phyloP scores from a whole-genome alignment of 495 filamentous ascomycete species.

The Aspergillus conjunctus region DNA sequence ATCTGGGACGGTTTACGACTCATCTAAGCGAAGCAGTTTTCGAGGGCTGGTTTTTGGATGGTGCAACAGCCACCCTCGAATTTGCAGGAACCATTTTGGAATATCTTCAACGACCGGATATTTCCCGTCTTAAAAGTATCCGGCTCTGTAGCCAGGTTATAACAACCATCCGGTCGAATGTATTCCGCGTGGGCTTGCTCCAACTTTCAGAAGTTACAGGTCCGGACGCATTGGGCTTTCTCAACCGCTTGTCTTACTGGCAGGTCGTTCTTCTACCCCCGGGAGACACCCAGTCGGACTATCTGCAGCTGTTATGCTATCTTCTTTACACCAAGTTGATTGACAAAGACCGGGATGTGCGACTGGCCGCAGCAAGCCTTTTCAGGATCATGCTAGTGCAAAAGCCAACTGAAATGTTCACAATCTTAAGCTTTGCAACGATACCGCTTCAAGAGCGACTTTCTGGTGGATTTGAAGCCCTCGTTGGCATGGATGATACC shows the following conservation, averaged over 20 bases:
- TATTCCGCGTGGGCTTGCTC: slow-evolving; percentile 76
- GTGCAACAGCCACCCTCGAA: slow-evolving; percentile 73
- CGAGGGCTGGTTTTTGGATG: slow-evolving; percentile 93
- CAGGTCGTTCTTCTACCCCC: slow-evolving; percentile 84
- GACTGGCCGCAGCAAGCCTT: slow-evolving; percentile 76
- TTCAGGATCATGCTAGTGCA: slow-evolving; percentile 93
- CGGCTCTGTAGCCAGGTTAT: slow-evolving; percentile 83
- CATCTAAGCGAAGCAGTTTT: slow-evolving; percentile 88
- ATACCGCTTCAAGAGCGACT: slow-evolving; percentile 68
- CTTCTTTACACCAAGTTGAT: slow-evolving; percentile 84
- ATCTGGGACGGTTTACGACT: slow-evolving; percentile 74
- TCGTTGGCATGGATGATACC: slow-evolving; percentile 83
- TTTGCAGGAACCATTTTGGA: slow-evolving; percentile 84
- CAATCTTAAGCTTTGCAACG: slow-evolving; percentile 69
- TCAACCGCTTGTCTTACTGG: slow-evolving; percentile 91
- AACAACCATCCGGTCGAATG: slow-evolving; percentile 67
- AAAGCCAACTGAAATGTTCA: slow-evolving; percentile 80
- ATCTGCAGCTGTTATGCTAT: slow-evolving; percentile 83
- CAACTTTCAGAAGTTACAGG: slow-evolving; percentile 82
- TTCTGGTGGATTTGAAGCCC: slow-evolving; percentile 75
- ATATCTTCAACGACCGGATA: slow-evolving; percentile 82
- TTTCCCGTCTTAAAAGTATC: slow-evolving; percentile 78
- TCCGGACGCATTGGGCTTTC: slow-evolving; percentile 61
- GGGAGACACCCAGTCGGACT: slow-evolving; percentile 71
- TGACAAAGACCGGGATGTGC: slow-evolving; percentile 61